Base-by-base conservation (phyloP, 176 grass and related monocot genomes). In the Themeda triandra region DNA sequence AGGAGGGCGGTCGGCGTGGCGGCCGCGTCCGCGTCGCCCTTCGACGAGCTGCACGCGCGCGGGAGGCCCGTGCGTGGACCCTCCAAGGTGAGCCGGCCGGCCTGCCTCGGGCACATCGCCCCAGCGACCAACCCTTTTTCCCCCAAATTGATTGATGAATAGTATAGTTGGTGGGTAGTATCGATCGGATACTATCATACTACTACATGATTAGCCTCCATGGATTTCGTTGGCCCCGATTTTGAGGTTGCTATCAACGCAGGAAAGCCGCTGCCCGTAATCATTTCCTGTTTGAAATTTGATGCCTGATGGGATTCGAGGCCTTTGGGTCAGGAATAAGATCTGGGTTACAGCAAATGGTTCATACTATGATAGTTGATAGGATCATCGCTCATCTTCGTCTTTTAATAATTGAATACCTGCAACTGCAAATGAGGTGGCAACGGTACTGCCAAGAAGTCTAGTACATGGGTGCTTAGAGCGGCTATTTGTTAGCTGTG, bases 21-120 rank as follows among this genome's bases (percentile, higher is more conserved):
- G 15, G 75, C 94, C 31, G 86, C 91, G 17, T 96, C 91, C 13
- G 77, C 94, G 10, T 86, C 94, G 68, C 88, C 91, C 49, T 94
- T 93, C 82, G 94, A 90, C 53, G 91, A 91, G 73, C 88, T 96
- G 53, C 70, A 92, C 69, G 89, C 89, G 49, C 88, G 81, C 27
- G 85, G 87, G 29, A 84, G 86, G 36, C 88, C 87, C 39, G 19
- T 33, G 1, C 72, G 41, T 31, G 77, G 79, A 40, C 71, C 75
- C 58, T 92, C 80, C 65, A 92, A 97, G 87, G 94, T 97, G 58
- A 24, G 65, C 64, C 21, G 0, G 1, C 66, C 69, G 23, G 21
- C 25, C 68, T 32, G 5, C 68, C 87, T 88, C 86, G 89, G 63
- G 56, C 58, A 28, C 29, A 85, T 88, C 86, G 82, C 71, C 75